phyloP scores from a whole-genome alignment of 768 basidiomycete species.

The Chiua virens region DNA sequence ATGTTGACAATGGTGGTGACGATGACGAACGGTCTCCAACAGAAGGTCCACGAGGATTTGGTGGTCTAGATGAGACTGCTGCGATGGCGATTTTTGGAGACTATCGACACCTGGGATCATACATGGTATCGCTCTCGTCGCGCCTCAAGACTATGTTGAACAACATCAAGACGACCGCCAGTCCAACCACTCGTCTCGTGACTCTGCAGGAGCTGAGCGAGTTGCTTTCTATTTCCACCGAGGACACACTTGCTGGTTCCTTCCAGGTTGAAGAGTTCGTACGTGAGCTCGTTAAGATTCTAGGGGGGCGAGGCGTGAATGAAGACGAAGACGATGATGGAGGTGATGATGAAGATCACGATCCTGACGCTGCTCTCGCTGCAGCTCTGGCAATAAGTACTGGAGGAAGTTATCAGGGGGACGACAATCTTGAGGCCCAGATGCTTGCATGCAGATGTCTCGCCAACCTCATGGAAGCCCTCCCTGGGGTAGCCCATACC shows the following conservation, averaged over 20 bases:
- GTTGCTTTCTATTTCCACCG: constrained; percentile 91
- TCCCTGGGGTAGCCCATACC: constrained; percentile 95
- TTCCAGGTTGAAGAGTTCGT: constrained; percentile 93
- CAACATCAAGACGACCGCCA: constrained; percentile 83
- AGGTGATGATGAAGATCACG: constrained; percentile 63
- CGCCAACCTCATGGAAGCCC: constrained; percentile 98
- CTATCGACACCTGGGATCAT: constrained; percentile 86
- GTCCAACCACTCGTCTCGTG: constrained; percentile 81
- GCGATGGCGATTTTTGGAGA: constrained; percentile 84
- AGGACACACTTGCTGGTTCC: constrained; percentile 95
- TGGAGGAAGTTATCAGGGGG: constrained; percentile 66
- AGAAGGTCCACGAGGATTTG: constrained; percentile 41
- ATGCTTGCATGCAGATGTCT: constrained; percentile 95
- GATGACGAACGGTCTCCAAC: constrained; percentile 36
- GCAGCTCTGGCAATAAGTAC: constrained; percentile 84
- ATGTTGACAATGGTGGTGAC: constrained; percentile 44
- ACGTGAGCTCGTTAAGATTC: constrained; percentile 86
- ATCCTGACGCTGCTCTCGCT: constrained; percentile 87
- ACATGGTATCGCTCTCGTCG: constrained; percentile 85
- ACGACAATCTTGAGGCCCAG: constrained; percentile 91
- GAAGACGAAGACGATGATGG: constrained; percentile 73
- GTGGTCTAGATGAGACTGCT: constrained; percentile 64
- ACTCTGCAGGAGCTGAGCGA: constrained; percentile 96
- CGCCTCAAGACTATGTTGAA: constrained; percentile 89
- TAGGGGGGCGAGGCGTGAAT: constrained; percentile 75